Evolutionary conservation across 2,329 filamentous ascomycete genomes (phyloP), one percentile per base, ranked within the genome.

Genomic region (Colletotrichum costaricense): DNA sequence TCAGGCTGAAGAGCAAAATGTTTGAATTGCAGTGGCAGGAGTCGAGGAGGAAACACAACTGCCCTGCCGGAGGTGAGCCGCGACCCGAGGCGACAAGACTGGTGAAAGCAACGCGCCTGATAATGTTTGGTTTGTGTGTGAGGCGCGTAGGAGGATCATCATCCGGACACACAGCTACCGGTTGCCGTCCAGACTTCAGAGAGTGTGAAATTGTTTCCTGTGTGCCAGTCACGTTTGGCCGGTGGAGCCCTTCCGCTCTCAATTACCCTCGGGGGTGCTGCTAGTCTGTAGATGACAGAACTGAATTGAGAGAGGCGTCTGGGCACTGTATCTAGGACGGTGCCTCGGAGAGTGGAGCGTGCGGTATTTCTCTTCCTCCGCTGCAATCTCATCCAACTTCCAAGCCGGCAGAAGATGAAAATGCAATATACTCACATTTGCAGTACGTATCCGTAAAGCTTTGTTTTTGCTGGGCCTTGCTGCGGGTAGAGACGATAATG

Each of bases 341-440:
- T 73, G 60, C 35, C 59, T 30, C n/a, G 14, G 42, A 16, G n/a
- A 49, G 60, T 73, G 70, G 70, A 62, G 66, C 56, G 55, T 70
- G 70, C 67, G 70, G 67, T 73, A 73, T 70, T 73, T 73, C 67
- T 73, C 59, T 59, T 55, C 38, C 49, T 63, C 57, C 58, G 49
- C 66, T 54, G 69, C 69, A 72, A 72, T 69, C 57, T 63, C 58
- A 54, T 30, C 46, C 69, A 54, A 62, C 24, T 62, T 58, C 52
- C 69, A 68, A 38, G 33, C 49, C 52, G 64, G 63, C 26, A 52
- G 14, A 16, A 16, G 49, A 58, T 52, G 26, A 55, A 59, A 42
- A 11, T 7, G 26, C 30, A 28, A 16, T 35, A 46, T 49, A 52
- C 38, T 42, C 38, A 42, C 22, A 56, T n/a, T n/a, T 60, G 35